phyloP scores from a whole-genome alignment of 192 early-diverging fungal species.

The Coemansia sp. region DNA sequence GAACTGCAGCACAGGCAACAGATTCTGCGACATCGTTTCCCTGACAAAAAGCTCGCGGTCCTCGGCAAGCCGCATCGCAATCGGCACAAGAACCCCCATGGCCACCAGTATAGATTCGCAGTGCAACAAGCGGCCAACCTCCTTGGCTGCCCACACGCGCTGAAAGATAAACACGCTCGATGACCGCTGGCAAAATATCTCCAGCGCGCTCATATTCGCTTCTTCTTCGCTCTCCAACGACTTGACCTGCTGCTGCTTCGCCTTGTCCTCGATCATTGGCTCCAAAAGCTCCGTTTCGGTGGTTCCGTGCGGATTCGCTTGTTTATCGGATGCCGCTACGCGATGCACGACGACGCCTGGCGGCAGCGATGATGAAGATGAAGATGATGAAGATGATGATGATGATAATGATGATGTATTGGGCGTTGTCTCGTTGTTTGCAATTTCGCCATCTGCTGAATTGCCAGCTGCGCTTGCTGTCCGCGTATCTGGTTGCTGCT shows the following conservation, averaged over 20 bases:
- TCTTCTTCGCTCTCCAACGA: constrained; percentile 39
- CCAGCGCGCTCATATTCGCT: constrained; percentile 46
- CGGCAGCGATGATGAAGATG: constrained; percentile 7
- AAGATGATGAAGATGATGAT: no score
- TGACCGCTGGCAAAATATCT: constrained; percentile 47
- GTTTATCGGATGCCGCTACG: constrained; percentile 38
- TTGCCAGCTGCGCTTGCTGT: background rate
- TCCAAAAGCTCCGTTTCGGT: constrained; percentile 40
- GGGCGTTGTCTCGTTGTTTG: background rate
- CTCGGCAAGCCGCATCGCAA: constrained; percentile 49
- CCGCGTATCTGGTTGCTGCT: background rate
- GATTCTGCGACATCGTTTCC: constrained; percentile 53
- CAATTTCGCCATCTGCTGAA: constrained; percentile 4
- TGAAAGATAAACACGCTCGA: constrained; percentile 50
- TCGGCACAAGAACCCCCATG: constrained; percentile 42
- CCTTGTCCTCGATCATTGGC: constrained; percentile 44
- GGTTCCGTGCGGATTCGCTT: constrained; percentile 45
- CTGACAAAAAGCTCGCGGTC: constrained; percentile 56
- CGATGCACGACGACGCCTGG: constrained; percentile 41
- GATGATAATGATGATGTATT: no score
- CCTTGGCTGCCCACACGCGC: constrained; percentile 55
- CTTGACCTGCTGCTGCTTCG: constrained; percentile 42
- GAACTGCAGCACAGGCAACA: constrained; percentile 38
- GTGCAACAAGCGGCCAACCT: constrained; percentile 29
- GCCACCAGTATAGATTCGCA: constrained; percentile 13